Evolutionary conservation across 2,329 filamentous ascomycete genomes (phyloP).

Genomic region (Aspergillus piperis): DNA sequence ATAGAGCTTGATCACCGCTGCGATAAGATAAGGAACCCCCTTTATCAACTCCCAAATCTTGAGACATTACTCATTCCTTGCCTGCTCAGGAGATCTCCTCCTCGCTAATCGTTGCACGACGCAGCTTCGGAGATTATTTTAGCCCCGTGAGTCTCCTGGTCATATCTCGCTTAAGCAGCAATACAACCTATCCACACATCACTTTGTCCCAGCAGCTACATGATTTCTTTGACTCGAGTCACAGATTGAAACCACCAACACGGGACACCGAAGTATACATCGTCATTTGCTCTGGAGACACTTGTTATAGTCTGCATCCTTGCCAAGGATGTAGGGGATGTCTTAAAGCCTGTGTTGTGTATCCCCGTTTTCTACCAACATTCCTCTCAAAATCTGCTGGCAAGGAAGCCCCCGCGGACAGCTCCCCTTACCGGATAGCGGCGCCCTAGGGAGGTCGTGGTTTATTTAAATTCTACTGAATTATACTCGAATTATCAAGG

Average conservation of each 20-base stretch:
- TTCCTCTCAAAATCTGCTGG: neutral
- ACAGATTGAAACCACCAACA: neutral
- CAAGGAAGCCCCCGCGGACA: neutral
- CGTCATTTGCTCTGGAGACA: neutral
- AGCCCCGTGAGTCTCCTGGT: neutral
- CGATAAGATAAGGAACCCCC: neutral
- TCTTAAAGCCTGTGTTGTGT: neutral
- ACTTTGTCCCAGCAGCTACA: too few species aligned
- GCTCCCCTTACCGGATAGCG: neutral
- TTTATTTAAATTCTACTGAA: too few species aligned
- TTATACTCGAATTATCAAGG: too few species aligned
- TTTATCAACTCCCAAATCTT: neutral
- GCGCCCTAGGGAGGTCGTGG: too few species aligned
- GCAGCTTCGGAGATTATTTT: neutral
- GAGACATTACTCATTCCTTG: neutral
- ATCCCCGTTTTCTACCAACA: neutral
- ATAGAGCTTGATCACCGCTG: neutral
- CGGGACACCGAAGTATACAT: neutral
- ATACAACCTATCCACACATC: neutral
- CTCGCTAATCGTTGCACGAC: neutral
- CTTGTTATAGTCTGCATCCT: neutral
- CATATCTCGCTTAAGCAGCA: neutral
- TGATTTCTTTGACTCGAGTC: neutral
- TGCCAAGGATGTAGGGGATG: neutral
- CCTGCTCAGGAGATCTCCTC: neutral